Evolutionary conservation across 805 yeast species (phyloP).

Genomic region (Ogataea zsoltii): DNA sequence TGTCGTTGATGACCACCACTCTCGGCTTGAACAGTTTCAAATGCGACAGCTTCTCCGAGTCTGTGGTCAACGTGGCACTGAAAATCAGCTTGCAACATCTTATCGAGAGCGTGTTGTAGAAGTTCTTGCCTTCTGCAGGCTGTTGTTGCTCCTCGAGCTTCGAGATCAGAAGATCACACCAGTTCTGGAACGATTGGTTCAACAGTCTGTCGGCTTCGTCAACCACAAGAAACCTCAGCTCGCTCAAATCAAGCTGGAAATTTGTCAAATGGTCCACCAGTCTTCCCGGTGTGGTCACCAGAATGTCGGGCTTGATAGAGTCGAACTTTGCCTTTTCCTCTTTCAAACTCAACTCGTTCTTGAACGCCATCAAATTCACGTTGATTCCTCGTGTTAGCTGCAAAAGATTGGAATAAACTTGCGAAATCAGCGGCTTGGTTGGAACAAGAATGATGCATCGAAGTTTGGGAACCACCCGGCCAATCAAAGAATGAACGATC

Average conservation of each 20-base stretch:
- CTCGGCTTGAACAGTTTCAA: slow-evolving; percentile 72
- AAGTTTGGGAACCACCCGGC: slow-evolving; percentile 67
- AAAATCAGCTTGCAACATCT: slow-evolving; percentile 68
- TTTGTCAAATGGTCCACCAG: slow-evolving; percentile 69
- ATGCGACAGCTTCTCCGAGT: slow-evolving; percentile 80
- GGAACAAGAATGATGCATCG: slow-evolving; percentile 85
- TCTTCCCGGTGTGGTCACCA: slow-evolving; percentile 78
- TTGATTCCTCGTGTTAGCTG: slow-evolving; percentile 66
- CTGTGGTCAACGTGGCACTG: slow-evolving; percentile 92
- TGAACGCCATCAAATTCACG: slow-evolving; percentile 62
- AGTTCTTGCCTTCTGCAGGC: slow-evolving; percentile 18
- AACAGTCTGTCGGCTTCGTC: slow-evolving; percentile 84
- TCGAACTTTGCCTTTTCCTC: slow-evolving; percentile 62
- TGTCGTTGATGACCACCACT: slow-evolving; percentile 65
- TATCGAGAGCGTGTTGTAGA: slow-evolving; percentile 37
- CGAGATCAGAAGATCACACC: slow-evolving; percentile 65
- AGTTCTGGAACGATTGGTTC: slow-evolving; percentile 90
- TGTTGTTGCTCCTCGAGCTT: slow-evolving; percentile 39
- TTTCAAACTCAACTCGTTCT: slow-evolving; percentile 49
- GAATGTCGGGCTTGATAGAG: slow-evolving; percentile 56
- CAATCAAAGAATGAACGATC: slow-evolving; percentile 63
- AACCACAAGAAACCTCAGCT: slow-evolving; percentile 62
- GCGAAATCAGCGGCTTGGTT: slow-evolving; percentile 82
- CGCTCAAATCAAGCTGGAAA: slow-evolving; percentile 45
- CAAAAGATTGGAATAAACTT: slow-evolving; percentile 68